Percentiles rank a stretch among this genome's conserved stretches.
Conservation (phyloP, 73 alveolate species). For the Tetrahymena borealis region DNA sequence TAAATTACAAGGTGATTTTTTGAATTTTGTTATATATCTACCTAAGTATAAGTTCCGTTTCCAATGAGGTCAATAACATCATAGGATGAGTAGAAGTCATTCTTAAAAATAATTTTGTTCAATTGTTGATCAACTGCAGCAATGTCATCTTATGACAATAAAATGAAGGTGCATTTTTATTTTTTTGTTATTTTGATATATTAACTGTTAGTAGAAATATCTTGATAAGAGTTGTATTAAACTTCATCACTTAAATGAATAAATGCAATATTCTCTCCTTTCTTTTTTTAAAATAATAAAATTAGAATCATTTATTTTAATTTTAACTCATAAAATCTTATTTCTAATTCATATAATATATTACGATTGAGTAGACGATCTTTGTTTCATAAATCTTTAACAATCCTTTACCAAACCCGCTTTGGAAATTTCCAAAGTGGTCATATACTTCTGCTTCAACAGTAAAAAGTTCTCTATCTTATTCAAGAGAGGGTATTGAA, state of each 20-base stretch:
- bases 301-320: background rate
- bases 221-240: background rate
- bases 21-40: background rate
- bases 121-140: background rate
- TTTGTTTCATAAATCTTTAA: background rate
- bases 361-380: background rate
- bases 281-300: background rate
- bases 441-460: background rate
- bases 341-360: background rate
- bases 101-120: background rate
- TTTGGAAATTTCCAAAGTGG: background rate
- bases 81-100: background rate
- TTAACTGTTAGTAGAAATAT: background rate
- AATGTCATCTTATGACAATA: background rate
- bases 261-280: background rate
- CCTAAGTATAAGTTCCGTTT: background rate
- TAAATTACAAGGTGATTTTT: background rate
- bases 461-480: background rate
- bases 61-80: background rate
- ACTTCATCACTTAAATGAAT: background rate
- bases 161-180: background rate
- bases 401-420: background rate
- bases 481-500: background rate
- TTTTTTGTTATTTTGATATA: background rate
- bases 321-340: background rate